These are phyloP conservation scores for Pelargonium australe DNA, from an alignment of 441 rosid genomes.

Conservation along the genomic window DNA sequence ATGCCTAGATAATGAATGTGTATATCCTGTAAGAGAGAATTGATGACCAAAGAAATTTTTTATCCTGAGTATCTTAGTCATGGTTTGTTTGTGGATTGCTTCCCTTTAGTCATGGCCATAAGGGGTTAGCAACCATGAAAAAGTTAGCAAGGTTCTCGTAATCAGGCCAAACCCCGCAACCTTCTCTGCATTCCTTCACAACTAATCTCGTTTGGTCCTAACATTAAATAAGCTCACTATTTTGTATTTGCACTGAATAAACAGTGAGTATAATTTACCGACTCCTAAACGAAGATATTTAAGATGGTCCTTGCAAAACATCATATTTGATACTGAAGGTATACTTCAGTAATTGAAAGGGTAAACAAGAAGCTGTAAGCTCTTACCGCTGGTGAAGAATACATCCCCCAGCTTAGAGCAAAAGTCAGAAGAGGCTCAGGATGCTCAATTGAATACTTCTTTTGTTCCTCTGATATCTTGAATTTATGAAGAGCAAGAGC, in stretches of 20 bases:
- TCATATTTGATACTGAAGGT: not conserved
- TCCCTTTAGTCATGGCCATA: too few species aligned
- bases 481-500: conserved; percentile 51
- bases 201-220: not conserved
- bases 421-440: conserved; percentile 59
- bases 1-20: too few species aligned
- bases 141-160: too few species aligned
- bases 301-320: not conserved
- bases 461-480: conserved; percentile 41
- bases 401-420: conserved; percentile 56
- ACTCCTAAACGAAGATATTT: not conserved
- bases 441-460: conserved; percentile 46
- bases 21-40: too few species aligned
- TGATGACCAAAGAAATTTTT: too few species aligned
- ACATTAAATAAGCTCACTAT: not conserved
- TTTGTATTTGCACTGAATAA: not conserved
- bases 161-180: too few species aligned
- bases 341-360: not conserved
- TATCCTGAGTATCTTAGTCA: too few species aligned
- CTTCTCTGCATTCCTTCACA: too few species aligned
- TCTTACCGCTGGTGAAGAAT: conserved; percentile 72
- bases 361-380: conserved; percentile 3
- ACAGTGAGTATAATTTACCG: not conserved
- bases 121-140: too few species aligned
- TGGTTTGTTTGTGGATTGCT: too few species aligned